Conservation (phyloP, 148 eudicot species). For the Vaccinium macrocarpon region DNA sequence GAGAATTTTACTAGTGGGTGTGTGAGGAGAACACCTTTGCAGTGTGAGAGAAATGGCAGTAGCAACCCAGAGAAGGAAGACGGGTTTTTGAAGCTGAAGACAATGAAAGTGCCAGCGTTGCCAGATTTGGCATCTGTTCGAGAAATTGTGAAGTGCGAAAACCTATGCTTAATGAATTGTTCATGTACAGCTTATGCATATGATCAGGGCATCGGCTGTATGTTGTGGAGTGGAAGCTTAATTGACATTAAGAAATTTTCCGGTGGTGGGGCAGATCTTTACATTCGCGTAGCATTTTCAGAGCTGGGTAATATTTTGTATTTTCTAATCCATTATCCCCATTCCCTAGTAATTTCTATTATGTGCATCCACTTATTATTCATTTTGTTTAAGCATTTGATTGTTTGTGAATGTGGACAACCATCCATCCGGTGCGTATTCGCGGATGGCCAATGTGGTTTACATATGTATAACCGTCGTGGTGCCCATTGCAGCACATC, state of each 20-base stretch:
- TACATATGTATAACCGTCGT: too few relatives aligned
- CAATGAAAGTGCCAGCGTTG: too few relatives aligned
- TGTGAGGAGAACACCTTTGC: slow-evolving; percentile 26
- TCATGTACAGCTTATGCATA: too few relatives aligned
- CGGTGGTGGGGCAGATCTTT: slow-evolving; percentile 29
- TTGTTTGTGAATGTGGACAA: too few relatives aligned
- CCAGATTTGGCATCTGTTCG: too few relatives aligned
- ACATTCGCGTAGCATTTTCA: slow-evolving; percentile 31
- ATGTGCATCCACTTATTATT: not conserved
- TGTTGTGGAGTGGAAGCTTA: too few relatives aligned
- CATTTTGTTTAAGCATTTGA: not conserved
- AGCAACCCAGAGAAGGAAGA: slow-evolving; percentile 25
- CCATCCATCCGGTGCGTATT: too few relatives aligned
- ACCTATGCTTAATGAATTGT: too few relatives aligned
- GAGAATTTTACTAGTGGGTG: slow-evolving; percentile 55
- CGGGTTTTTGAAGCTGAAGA: slow-evolving; percentile 21
- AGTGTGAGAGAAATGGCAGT: slow-evolving; percentile 25
- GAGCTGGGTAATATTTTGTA: slow-evolving; percentile 25
- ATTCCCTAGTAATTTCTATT: not conserved
- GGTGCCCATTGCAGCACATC: too few relatives aligned
- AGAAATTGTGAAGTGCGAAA: too few relatives aligned
- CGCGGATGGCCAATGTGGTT: too few relatives aligned
- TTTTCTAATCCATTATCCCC: not conserved
- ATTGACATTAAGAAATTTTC: slow-evolving; percentile 17
- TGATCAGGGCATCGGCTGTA: too few relatives aligned